Evolutionary conservation across 805 yeast genomes (phyloP).

Genomic region (Huiozyma naganishii): DNA sequence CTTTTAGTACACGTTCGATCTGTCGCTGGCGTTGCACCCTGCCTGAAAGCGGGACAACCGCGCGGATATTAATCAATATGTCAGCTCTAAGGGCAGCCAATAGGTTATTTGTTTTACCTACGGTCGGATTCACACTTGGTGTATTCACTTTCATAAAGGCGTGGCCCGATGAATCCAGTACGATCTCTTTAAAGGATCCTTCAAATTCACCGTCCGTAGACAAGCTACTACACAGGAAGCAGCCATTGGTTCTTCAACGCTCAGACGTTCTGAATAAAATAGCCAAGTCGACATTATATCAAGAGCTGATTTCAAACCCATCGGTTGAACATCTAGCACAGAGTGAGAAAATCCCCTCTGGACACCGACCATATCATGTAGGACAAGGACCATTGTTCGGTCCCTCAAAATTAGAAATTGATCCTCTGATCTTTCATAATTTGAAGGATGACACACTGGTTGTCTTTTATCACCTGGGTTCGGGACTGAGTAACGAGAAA

Average conservation of each 20-base stretch:
- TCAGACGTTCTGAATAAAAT: constrained; percentile 18
- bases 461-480: constrained; percentile 65
- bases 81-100: constrained; percentile 3
- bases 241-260: constrained; percentile 16
- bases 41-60: too few species aligned
- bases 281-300: constrained; percentile 10
- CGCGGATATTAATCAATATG: background rate
- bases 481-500: constrained; percentile 50
- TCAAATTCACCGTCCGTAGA: background rate
- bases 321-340: constrained; percentile 19
- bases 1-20: too few species aligned
- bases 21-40: too few species aligned
- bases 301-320: constrained; percentile 13
- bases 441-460: constrained; percentile 40
- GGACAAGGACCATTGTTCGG: constrained; percentile 66
- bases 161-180: constrained; percentile 24
- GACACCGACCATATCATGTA: constrained; percentile 53
- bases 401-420: constrained; percentile 55
- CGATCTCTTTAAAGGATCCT: constrained; percentile 10
- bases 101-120: constrained; percentile 19
- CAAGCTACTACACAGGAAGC: background rate
- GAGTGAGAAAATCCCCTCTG: constrained; percentile 42
- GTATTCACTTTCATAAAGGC: constrained; percentile 19
- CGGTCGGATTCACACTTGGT: constrained; percentile 23
- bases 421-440: constrained; percentile 58